A percentile compares a stretch with the other conserved stretches of the same genome.
phyloP scores from a whole-genome alignment of 2,329 filamentous ascomycete genomes.

The Aureobasidium namibiae region DNA sequence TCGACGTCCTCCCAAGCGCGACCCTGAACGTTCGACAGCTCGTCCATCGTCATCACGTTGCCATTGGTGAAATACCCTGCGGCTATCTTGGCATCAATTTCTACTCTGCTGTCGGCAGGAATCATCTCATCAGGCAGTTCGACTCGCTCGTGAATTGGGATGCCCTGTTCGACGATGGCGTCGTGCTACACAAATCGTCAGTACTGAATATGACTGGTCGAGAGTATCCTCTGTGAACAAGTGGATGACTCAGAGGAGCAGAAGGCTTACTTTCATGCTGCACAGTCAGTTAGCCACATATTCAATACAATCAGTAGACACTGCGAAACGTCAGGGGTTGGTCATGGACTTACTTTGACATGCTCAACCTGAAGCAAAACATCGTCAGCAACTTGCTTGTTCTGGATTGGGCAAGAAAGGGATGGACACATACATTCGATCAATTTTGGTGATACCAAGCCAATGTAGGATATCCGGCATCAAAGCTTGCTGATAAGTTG shows the following conservation, averaged over 20 bases:
- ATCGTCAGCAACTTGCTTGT: background rate
- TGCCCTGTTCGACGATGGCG: slow-evolving; percentile 76
- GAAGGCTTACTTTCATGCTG: background rate
- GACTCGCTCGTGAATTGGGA: slow-evolving; percentile 80
- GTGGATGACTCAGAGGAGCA: background rate
- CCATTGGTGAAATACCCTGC: slow-evolving; percentile 83
- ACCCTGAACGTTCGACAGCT: slow-evolving; percentile 77
- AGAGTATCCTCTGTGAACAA: background rate
- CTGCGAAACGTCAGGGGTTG: background rate
- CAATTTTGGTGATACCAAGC: slow-evolving; percentile 97
- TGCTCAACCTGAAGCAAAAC: slow-evolving; percentile 52
- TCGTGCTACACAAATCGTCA: slow-evolving; percentile 71
- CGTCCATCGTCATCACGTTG: slow-evolving; percentile 79
- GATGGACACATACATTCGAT: slow-evolving; percentile 57
- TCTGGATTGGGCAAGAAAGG: background rate
- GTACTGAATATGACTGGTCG: slow-evolving; percentile 26
- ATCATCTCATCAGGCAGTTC: slow-evolving; percentile 92
- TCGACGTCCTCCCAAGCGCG: slow-evolving; percentile 78
- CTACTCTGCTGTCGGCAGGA: slow-evolving; percentile 88
- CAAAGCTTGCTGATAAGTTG: slow-evolving; percentile 56
- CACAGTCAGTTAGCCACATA: background rate
- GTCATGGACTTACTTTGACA: slow-evolving; percentile 68
- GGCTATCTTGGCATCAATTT: slow-evolving; percentile 98
- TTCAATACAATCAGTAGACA: background rate
- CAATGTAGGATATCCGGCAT: slow-evolving; percentile 93